phyloP scores from a whole-genome alignment of 805 yeast genomes.

The Blastobotrys robertii region DNA sequence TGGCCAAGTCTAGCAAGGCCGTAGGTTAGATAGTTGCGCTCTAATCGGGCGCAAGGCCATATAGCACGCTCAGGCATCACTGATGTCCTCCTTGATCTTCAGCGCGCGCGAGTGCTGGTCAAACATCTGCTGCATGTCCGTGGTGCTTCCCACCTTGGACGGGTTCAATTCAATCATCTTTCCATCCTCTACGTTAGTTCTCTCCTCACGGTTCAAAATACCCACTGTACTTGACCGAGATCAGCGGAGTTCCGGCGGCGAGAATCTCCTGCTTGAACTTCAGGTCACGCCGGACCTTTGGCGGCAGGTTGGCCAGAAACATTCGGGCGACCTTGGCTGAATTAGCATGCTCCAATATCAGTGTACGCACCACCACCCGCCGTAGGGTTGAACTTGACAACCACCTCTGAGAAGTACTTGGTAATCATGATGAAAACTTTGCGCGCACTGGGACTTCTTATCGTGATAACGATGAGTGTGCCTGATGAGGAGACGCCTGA shows the following conservation, averaged over 20 bases:
- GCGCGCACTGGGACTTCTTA: constrained; percentile 4
- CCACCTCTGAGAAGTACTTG: constrained; percentile 71
- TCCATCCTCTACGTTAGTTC: constrained; percentile 47
- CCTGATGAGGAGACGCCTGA: constrained; percentile 24
- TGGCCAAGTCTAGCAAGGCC: too few relatives aligned
- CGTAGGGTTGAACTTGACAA: constrained; percentile 71
- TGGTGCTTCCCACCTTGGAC: constrained; percentile 34
- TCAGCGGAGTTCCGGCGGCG: constrained; percentile 32
- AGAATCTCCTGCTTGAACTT: constrained; percentile 58
- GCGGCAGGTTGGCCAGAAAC: constrained; percentile 73
- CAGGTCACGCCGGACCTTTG: constrained; percentile 52
- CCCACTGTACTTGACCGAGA: constrained; percentile 59
- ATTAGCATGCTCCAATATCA: background rate
- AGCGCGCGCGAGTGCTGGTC: constrained; percentile 78
- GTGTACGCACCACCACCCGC: constrained; percentile 44
- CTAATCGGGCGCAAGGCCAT: background rate
- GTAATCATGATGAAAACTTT: constrained; percentile 58
- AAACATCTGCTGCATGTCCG: constrained; percentile 55
- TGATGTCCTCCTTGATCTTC: constrained; percentile 63
- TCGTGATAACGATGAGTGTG: constrained; percentile 8
- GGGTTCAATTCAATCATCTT: constrained; percentile 62
- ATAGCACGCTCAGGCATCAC: constrained; percentile 19
- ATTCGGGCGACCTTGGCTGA: constrained; percentile 69
- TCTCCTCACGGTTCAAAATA: constrained; percentile 6
- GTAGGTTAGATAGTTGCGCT: background rate